Percentiles rank a stretch among this genome's conserved stretches.
Evolutionary conservation across 768 basidiomycete genomes (phyloP).

Genomic region (Chlorophyllum brunneum): DNA sequence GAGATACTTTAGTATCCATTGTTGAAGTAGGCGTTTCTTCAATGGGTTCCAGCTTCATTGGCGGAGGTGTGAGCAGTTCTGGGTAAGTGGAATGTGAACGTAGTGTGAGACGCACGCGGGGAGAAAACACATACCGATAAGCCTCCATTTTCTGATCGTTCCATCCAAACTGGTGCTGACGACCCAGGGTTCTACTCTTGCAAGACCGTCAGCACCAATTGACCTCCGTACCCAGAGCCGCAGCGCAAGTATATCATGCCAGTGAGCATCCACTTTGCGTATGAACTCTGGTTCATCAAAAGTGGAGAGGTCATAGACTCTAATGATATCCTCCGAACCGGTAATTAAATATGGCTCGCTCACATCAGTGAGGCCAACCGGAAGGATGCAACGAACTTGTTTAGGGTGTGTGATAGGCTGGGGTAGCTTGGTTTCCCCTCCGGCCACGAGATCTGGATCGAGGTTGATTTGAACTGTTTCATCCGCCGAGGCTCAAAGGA

Average conservation of each 20-base stretch:
- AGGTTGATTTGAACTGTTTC: slow-evolving; percentile 69
- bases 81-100: background rate
- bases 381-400: slow-evolving; percentile 72
- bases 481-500: slow-evolving; percentile 74
- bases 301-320: slow-evolving; percentile 73
- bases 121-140: slow-evolving; percentile 47
- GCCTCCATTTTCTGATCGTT: slow-evolving; percentile 82
- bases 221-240: slow-evolving; percentile 63
- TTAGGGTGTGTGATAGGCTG: slow-evolving; percentile 56
- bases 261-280: slow-evolving; percentile 80
- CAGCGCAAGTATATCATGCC: slow-evolving; percentile 82
- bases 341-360: slow-evolving; percentile 74
- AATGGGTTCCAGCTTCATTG: slow-evolving; percentile 13
- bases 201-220: slow-evolving; percentile 38
- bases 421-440: slow-evolving; percentile 28
- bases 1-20: no score
- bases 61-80: slow-evolving; percentile 41
- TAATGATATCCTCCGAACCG: slow-evolving; percentile 79
- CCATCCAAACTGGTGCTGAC: slow-evolving; percentile 82
- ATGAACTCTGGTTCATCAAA: slow-evolving; percentile 66
- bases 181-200: slow-evolving; percentile 73
- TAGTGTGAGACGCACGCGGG: background rate
- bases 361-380: slow-evolving; percentile 59
- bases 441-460: slow-evolving; percentile 29
- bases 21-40: slow-evolving; percentile 2